These are phyloP conservation scores for Annulohypoxylon nitens DNA, from an alignment of 495 filamentous ascomycete genomes.

Conservation along the genomic window DNA sequence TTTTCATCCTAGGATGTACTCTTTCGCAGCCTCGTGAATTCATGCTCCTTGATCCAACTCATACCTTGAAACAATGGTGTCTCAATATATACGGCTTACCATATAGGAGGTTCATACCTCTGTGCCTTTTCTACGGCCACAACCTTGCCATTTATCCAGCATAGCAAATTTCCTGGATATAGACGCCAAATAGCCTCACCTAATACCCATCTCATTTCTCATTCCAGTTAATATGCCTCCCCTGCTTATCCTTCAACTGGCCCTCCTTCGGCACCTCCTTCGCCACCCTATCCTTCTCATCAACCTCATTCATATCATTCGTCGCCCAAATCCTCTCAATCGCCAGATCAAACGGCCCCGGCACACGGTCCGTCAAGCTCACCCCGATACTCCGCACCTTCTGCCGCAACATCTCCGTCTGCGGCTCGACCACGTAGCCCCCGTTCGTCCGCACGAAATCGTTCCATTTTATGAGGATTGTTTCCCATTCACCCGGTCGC, in stretches of 20 bases:
- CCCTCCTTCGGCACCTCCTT: slow-evolving; percentile 45
- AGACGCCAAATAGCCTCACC: background rate
- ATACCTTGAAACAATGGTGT: background rate
- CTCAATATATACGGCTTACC: background rate
- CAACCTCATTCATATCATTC: slow-evolving; percentile 65
- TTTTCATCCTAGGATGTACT: background rate
- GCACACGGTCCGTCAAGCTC: slow-evolving; percentile 87
- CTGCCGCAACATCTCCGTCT: slow-evolving; percentile 85
- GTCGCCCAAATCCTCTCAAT: slow-evolving; percentile 90
- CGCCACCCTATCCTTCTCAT: slow-evolving; percentile 39
- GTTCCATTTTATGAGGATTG: slow-evolving; percentile 85
- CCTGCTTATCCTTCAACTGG: slow-evolving; percentile 62
- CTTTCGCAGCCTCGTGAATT: background rate
- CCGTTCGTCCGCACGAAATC: slow-evolving; percentile 96
- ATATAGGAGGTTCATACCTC: slow-evolving; percentile 1
- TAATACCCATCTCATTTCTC: slow-evolving; percentile 45
- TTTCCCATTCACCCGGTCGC: slow-evolving; percentile 90
- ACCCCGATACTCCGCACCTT: slow-evolving; percentile 88
- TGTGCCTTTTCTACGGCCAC: background rate
- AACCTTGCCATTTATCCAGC: background rate
- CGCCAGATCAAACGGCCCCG: slow-evolving; percentile 85
- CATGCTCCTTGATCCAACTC: background rate
- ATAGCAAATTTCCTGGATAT: background rate
- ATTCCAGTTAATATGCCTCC: slow-evolving; percentile 60
- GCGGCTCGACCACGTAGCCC: slow-evolving; percentile 90